Percentiles rank a stretch among this genome's conserved stretches.
phyloP scores from a whole-genome alignment of 2,329 filamentous ascomycete species.

The Fonsecaea pedrosoi region DNA sequence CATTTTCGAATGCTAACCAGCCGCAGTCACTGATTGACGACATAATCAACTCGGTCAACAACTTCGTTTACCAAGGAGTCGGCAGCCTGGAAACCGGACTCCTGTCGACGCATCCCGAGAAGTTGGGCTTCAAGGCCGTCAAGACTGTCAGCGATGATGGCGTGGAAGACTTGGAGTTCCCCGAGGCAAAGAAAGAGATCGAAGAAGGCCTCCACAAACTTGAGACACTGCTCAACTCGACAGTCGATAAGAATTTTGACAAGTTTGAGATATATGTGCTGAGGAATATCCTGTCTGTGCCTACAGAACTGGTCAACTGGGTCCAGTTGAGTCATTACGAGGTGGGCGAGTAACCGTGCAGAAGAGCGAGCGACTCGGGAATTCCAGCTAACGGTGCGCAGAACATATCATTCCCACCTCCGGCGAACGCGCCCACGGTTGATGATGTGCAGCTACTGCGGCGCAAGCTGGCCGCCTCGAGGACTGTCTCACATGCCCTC shows the following conservation, averaged over 20 bases:
- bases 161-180: constrained; percentile 53
- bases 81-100: constrained; percentile 86
- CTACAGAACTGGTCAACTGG: constrained; percentile 75
- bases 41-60: constrained; percentile 96
- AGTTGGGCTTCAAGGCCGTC: constrained; percentile 76
- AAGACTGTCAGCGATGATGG: constrained; percentile 53
- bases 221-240: constrained; percentile 79
- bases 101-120: constrained; percentile 72
- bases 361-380: background rate
- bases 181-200: constrained; percentile 72
- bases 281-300: constrained; percentile 79
- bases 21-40: constrained; percentile 89
- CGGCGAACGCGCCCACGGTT: constrained; percentile 60
- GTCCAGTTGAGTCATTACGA: constrained; percentile 86
- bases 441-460: constrained; percentile 76
- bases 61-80: constrained; percentile 86
- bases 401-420: constrained; percentile 41
- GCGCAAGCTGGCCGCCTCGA: constrained; percentile 77
- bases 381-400: constrained; percentile 24
- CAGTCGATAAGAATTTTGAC: constrained; percentile 85
- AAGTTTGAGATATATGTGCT: constrained; percentile 88
- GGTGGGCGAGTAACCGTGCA: constrained; percentile 50
- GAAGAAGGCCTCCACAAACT: constrained; percentile 86
- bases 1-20: constrained; percentile 19
- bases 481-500: constrained; percentile 73